Percentiles rank a stretch among this genome's conserved stretches.
phyloP scores from a whole-genome alignment of 805 yeast genomes.

The Barnettozyma vustinii region DNA sequence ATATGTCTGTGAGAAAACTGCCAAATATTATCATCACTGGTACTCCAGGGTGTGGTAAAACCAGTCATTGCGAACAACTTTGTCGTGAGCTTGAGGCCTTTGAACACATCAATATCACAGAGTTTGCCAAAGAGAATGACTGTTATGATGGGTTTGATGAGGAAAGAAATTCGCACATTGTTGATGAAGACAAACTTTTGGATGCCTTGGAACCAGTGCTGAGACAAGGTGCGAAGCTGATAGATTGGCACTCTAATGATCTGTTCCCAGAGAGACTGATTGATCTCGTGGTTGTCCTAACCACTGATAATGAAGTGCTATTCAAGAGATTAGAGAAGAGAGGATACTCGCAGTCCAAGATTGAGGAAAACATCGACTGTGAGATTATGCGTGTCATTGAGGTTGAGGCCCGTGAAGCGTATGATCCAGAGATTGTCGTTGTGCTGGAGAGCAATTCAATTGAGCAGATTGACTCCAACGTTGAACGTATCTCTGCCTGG shows the following conservation, averaged over 20 bases:
- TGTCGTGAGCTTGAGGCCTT: conserved; percentile 44
- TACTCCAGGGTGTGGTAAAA: conserved; percentile 90
- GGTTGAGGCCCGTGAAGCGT: conserved; percentile 82
- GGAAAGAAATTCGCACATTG: conserved; percentile 77
- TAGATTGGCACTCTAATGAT: conserved; percentile 98
- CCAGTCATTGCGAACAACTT: conserved; percentile 65
- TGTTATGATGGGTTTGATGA: conserved; percentile 85
- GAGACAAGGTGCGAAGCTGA: conserved; percentile 78
- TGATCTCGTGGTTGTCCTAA: conserved; percentile 85
- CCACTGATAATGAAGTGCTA: conserved; percentile 66
- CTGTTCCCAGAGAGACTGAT: conserved; percentile 89
- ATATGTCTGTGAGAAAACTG: conserved; percentile 21
- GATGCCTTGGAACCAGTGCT: conserved; percentile 77
- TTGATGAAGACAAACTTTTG: conserved; percentile 84
- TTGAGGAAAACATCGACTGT: conserved; percentile 89
- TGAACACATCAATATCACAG: conserved; percentile 61
- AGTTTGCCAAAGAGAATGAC: conserved; percentile 70
- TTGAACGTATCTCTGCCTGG: conserved; percentile 74
- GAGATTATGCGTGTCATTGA: conserved; percentile 93
- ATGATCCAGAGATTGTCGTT: conserved; percentile 74
- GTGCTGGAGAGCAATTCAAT: conserved; percentile 67
- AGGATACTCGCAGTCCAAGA: conserved; percentile 73
- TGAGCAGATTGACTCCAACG: conserved; percentile 79
- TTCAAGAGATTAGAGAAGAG: conserved; percentile 73
- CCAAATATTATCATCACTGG: conserved; percentile 91